Base-by-base conservation (phyloP, 1,139 yeast genomes). In the Blastobotrys niveus region DNA sequence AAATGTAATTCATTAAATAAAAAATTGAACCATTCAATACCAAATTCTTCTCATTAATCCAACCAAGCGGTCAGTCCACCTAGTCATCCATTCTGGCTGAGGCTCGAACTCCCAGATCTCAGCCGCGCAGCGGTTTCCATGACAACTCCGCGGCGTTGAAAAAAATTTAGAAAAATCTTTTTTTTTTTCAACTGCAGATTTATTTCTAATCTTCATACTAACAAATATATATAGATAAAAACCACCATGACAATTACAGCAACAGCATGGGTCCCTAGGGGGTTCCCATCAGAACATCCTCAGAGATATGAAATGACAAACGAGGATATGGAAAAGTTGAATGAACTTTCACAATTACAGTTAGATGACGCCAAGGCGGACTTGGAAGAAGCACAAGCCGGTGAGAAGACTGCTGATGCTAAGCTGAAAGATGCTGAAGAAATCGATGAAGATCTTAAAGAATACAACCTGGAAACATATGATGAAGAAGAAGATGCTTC, bases 221-320 rank as follows among this genome's bases (percentile, higher is more conserved):
- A n/a, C n/a, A n/a, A 10, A 25, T 10, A 25, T 25, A 25, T n/a
- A 25, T 25, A 10, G 12, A 25, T n/a, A 10, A 25, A 25, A 6
- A 10, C 24, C 10, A 8, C 35, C 19, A 53, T 40, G 36, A 88
- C 93, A 95, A 82, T 91, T 54, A 88, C 98, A 41, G 83, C 96
- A 26, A 82, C 93, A 42, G 71, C 82, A 42, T 91, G 98, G 97
- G 96, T 91, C 27, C 97, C 97, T 40, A 77, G 96, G 59, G 99
- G 99, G 9, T 84, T 76, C 63, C 94, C 98, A 24, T 77, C 95
- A 32, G 96, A 89, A 63, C 85, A 82, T 61, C 98, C 98, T 3
- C 86, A 80, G 56, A 78, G 84, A 61, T 88, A 87, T 60, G 95
- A 86, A 55, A 70, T 91, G 48, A 80, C 88, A 57, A 97, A 91